Conservation (phyloP, 2,329 filamentous ascomycete species). For the Botryotinia globosa region DNA sequence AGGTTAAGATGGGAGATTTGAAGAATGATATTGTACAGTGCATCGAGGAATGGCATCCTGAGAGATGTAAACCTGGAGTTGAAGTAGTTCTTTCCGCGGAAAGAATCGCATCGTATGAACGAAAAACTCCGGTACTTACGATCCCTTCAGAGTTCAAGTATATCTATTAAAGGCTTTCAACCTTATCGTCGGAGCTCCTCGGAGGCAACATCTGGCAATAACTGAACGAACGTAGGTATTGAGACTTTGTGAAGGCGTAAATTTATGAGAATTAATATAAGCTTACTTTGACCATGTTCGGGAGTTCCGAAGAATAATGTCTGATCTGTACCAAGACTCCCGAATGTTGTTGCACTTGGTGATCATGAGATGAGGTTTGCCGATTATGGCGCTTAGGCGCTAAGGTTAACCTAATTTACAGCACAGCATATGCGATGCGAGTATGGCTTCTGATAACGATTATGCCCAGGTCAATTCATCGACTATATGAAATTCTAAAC, state of each 20-base stretch:
- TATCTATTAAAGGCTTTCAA: background rate
- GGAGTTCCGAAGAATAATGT: background rate
- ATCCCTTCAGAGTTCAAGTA: background rate
- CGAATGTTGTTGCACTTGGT: background rate
- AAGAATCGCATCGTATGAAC: background rate
- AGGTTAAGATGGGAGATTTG: background rate
- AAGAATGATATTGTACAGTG: background rate
- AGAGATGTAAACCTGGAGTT: background rate
- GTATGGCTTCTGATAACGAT: background rate
- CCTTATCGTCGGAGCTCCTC: background rate
- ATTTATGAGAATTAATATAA: background rate
- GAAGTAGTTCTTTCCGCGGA: background rate
- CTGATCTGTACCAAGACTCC: background rate
- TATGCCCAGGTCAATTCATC: background rate
- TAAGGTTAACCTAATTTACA: background rate
- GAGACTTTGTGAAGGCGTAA: background rate
- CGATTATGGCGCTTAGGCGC: background rate
- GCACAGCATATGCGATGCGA: background rate
- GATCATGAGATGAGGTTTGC: background rate
- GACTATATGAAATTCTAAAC: background rate
- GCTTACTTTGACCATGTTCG: background rate
- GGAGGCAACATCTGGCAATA: background rate
- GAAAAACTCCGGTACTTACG: background rate
- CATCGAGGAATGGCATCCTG: background rate
- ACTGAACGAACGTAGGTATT: too few species aligned